A percentile compares a stretch with the other conserved stretches of the same genome.
Conservation (phyloP, 345 rosid genomes). For the Eutrema japonicum region DNA sequence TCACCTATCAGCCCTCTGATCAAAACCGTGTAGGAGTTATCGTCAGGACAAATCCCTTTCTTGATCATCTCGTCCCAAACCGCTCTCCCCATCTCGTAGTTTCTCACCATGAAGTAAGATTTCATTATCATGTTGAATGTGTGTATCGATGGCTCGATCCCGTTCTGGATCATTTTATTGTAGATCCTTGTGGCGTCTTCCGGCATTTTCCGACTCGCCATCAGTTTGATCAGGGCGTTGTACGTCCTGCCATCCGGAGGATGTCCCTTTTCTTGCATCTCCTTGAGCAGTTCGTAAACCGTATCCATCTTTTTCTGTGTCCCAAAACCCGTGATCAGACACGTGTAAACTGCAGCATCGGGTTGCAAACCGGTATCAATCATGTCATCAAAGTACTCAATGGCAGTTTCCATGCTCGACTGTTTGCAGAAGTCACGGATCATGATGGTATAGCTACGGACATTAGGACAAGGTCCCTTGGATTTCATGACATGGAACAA, state of each 20-base stretch:
- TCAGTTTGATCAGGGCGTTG: slow-evolving; percentile 75
- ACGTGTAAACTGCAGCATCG: slow-evolving; percentile 78
- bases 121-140: slow-evolving; percentile 87
- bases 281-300: slow-evolving; percentile 67
- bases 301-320: slow-evolving; percentile 65
- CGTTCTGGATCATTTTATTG: slow-evolving; percentile 65
- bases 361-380: slow-evolving; percentile 59
- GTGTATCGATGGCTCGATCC: slow-evolving; percentile 73
- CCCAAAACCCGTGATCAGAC: slow-evolving; percentile 88
- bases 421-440: slow-evolving; percentile 78
- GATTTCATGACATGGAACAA: slow-evolving; percentile 83
- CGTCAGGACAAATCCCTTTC: slow-evolving; percentile 81
- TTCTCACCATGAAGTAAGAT: slow-evolving; percentile 65
- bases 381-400: slow-evolving; percentile 81
- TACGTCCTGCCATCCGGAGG: slow-evolving; percentile 87
- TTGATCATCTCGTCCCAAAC: slow-evolving; percentile 87
- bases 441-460: slow-evolving; percentile 73
- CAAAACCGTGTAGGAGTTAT: slow-evolving; percentile 76
- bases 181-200: slow-evolving; percentile 71
- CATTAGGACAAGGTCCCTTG: slow-evolving; percentile 75
- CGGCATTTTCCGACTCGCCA: slow-evolving; percentile 65
- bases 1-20: slow-evolving; percentile 77
- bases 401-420: slow-evolving; percentile 68
- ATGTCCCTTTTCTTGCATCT: slow-evolving; percentile 78
- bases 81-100: slow-evolving; percentile 63